A percentile compares a stretch with the other conserved stretches of the same genome.
Evolutionary conservation across 495 filamentous ascomycete species (phyloP).

Genomic region (Hyaloscypha bicolor): DNA sequence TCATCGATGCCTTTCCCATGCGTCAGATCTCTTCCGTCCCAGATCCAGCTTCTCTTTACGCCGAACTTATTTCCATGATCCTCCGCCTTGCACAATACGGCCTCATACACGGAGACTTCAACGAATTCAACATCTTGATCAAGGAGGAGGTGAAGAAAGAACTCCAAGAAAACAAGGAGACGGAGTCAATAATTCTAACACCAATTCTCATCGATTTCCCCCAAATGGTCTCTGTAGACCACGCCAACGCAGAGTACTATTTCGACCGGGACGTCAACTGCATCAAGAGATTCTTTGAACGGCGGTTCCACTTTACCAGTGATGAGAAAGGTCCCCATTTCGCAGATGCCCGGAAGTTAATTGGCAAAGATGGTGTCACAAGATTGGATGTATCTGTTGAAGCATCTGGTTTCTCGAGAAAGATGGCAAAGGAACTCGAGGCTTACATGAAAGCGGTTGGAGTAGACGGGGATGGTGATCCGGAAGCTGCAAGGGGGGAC

Average conservation of each 20-base stretch:
- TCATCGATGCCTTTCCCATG: constrained; percentile 87
- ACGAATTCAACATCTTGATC: constrained; percentile 98
- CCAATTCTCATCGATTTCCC: constrained; percentile 97
- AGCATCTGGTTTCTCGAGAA: constrained; percentile 92
- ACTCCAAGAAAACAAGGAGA: constrained; percentile 14
- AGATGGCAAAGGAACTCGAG: constrained; percentile 92
- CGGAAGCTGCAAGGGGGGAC: constrained; percentile 37
- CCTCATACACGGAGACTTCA: constrained; percentile 97
- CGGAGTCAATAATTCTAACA: constrained; percentile 44
- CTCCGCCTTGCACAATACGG: constrained; percentile 82
- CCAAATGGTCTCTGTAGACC: constrained; percentile 96
- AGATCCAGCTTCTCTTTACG: constrained; percentile 79
- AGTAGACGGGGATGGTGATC: constrained; percentile 56
- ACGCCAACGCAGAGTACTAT: constrained; percentile 89
- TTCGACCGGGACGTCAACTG: constrained; percentile 95
- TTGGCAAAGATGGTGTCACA: constrained; percentile 62
- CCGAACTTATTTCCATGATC: constrained; percentile 85
- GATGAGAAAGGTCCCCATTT: constrained; percentile 85
- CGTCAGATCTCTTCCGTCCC: constrained; percentile 80
- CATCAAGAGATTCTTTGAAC: constrained; percentile 88
- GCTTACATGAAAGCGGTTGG: constrained; percentile 79
- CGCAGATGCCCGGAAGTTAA: constrained; percentile 75
- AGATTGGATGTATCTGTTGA: constrained; percentile 86
- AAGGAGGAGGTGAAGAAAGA: constrained; percentile 60
- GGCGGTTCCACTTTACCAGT: constrained; percentile 83